phyloP scores from a whole-genome alignment of 73 alveolate species.

The Effrenium voratum region DNA sequence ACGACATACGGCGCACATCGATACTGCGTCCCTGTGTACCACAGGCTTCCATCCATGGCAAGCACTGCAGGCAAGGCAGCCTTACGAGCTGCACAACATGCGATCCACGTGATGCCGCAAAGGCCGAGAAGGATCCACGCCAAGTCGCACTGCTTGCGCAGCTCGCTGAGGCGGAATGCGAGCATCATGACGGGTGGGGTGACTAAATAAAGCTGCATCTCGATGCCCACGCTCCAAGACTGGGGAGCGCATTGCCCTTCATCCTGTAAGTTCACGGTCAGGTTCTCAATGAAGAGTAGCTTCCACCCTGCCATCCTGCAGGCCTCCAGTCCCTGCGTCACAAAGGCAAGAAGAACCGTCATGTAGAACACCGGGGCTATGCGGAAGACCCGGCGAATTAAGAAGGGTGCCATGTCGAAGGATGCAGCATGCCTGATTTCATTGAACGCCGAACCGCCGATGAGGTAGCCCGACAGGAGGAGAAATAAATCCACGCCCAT shows the following conservation, averaged over 20 bases:
- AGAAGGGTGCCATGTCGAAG: constrained; percentile 2
- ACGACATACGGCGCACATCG: constrained; percentile 26
- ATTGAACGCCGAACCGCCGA: constrained; percentile 7
- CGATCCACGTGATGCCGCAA: not conserved
- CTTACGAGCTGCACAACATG: constrained; percentile 10
- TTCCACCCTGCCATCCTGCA: constrained; percentile 2
- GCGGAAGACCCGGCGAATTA: constrained; percentile 32
- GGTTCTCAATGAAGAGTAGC: constrained; percentile 12
- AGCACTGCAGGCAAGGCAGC: not conserved
- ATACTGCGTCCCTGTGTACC: constrained; percentile 39
- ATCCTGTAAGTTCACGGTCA: constrained; percentile 12
- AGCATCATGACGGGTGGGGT: not conserved
- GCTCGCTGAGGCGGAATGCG: no score
- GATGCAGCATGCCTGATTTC: constrained; percentile 18
- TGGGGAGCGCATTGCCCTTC: constrained; percentile 34
- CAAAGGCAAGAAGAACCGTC: not conserved
- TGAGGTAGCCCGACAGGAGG: constrained; percentile 15
- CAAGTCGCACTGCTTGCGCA: not conserved
- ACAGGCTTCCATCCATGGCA: constrained; percentile 9
- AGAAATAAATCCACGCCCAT: constrained; percentile 21
- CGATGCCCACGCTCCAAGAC: constrained; percentile 8
- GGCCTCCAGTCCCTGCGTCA: not conserved
- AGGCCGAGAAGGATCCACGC: not conserved
- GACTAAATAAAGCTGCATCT: constrained; percentile 5
- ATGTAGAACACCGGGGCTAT: constrained; percentile 32